phyloP scores from a whole-genome alignment of 805 yeast genomes.

The Candida glaebosa region DNA sequence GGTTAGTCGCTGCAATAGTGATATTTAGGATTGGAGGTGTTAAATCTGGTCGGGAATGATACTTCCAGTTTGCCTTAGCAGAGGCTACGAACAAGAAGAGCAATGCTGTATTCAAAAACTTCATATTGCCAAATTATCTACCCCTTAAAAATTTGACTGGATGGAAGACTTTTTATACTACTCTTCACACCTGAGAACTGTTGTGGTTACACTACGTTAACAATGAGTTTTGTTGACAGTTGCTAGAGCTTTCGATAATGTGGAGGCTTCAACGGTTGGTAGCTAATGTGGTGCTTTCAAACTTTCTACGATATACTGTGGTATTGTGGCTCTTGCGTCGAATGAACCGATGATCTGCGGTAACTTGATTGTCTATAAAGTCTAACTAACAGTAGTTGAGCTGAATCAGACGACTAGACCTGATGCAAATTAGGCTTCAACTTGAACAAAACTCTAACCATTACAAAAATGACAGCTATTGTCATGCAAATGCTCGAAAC shows the following conservation, averaged over 20 bases:
- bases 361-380: neutral
- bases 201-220: too few species aligned
- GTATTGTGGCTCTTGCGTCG: too few species aligned
- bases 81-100: constrained; percentile 1
- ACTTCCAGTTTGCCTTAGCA: constrained; percentile 27
- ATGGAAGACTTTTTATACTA: too few species aligned
- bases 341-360: too few species aligned
- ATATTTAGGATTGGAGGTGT: constrained; percentile 27
- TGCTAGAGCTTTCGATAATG: too few species aligned
- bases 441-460: constrained; percentile 11
- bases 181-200: too few species aligned
- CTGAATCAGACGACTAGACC: neutral
- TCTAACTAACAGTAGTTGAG: neutral
- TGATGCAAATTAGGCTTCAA: constrained; percentile 6
- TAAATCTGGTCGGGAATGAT: constrained; percentile 33
- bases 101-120: constrained; percentile 2
- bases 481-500: constrained; percentile 16
- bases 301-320: too few species aligned
- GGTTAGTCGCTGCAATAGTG: neutral
- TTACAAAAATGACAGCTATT: constrained; percentile 13
- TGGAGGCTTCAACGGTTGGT: neutral
- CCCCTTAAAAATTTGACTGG: too few species aligned
- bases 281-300: neutral
- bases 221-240: too few species aligned
- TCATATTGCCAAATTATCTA: too few species aligned